A percentile compares a stretch with the other conserved stretches of the same genome.
Conservation (phyloP, 2,329 filamentous ascomycete species). For the Tolypocladium endophyticum region DNA sequence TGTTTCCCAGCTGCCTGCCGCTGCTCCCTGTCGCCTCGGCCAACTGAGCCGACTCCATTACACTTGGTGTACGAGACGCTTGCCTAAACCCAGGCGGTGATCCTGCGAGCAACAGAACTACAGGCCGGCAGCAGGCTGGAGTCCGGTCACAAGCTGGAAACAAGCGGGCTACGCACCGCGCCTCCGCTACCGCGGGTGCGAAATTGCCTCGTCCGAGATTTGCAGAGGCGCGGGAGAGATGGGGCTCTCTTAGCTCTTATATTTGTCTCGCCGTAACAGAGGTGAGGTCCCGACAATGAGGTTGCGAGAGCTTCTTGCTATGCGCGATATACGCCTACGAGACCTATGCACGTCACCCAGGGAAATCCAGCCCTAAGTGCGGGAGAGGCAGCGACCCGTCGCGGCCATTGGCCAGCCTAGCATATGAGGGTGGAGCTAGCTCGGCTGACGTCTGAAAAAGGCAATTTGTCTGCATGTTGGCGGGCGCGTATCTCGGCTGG, state of each 20-base stretch:
- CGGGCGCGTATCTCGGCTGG: background rate
- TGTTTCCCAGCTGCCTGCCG: background rate
- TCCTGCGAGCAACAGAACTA: background rate
- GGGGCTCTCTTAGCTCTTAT: background rate
- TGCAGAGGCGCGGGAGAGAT: background rate
- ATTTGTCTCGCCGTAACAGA: background rate
- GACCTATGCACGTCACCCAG: constrained; percentile 1
- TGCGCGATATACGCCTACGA: constrained; percentile 8
- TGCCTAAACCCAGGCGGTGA: background rate
- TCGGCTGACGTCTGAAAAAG: background rate
- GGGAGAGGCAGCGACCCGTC: background rate
- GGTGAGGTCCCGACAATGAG: background rate
- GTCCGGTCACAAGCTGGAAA: background rate
- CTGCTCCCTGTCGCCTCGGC: background rate
- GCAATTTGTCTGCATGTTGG: background rate
- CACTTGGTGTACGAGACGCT: background rate
- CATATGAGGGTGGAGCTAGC: background rate
- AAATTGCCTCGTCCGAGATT: constrained; percentile 2
- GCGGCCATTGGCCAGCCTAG: background rate
- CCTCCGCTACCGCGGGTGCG: background rate
- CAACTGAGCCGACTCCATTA: background rate
- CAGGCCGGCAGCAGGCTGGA: background rate
- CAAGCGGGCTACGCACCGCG: background rate
- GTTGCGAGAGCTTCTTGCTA: background rate
- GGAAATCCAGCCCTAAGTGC: background rate